Conservation (phyloP, 2,329 filamentous ascomycete species). For the Aspergillus aculeatus region DNA sequence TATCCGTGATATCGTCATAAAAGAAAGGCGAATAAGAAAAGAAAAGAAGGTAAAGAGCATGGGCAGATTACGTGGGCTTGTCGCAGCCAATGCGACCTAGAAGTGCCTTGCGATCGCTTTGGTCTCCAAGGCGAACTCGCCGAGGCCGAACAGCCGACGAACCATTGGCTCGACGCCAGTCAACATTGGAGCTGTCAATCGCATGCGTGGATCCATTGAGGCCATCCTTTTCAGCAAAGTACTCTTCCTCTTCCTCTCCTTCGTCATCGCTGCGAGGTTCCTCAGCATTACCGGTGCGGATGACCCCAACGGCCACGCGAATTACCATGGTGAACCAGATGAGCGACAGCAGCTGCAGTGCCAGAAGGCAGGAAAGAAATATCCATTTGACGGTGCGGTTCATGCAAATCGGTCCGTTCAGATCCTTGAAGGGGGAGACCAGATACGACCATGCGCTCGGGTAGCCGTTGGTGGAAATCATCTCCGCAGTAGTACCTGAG, state of each 20-base stretch:
- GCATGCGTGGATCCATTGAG: slow-evolving; percentile 21
- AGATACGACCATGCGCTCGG: slow-evolving; percentile 59
- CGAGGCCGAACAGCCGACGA: slow-evolving; percentile 35
- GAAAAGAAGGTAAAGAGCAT: slow-evolving; percentile 17
- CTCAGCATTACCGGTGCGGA: slow-evolving; percentile 73
- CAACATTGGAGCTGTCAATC: slow-evolving; percentile 28
- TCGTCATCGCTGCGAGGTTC: slow-evolving; percentile 88
- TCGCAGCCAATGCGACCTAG: slow-evolving; percentile 80
- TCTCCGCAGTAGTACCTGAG: slow-evolving; percentile 46
- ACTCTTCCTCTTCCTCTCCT: slow-evolving; percentile 57
- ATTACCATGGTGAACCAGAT: slow-evolving; percentile 90
- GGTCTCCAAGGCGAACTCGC: slow-evolving; percentile 39
- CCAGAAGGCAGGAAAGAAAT: slow-evolving; percentile 74
- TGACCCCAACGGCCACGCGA: slow-evolving; percentile 74
- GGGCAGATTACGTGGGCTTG: slow-evolving; percentile 52
- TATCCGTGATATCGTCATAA: slow-evolving; percentile 15
- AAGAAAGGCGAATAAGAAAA: slow-evolving; percentile 3
- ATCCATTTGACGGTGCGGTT: slow-evolving; percentile 69
- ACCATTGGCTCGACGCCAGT: slow-evolving; percentile 37
- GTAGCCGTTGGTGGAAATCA: slow-evolving; percentile 34
- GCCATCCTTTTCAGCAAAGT: slow-evolving; percentile 24
- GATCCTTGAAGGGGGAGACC: slow-evolving; percentile 69
- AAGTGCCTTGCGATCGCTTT: slow-evolving; percentile 64
- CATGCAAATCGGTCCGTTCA: slow-evolving; percentile 76
- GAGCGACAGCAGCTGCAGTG: slow-evolving; percentile 75